Evolutionary conservation across 148 eudicot genomes (phyloP).

Genomic region (Vaccinium corymbosum): DNA sequence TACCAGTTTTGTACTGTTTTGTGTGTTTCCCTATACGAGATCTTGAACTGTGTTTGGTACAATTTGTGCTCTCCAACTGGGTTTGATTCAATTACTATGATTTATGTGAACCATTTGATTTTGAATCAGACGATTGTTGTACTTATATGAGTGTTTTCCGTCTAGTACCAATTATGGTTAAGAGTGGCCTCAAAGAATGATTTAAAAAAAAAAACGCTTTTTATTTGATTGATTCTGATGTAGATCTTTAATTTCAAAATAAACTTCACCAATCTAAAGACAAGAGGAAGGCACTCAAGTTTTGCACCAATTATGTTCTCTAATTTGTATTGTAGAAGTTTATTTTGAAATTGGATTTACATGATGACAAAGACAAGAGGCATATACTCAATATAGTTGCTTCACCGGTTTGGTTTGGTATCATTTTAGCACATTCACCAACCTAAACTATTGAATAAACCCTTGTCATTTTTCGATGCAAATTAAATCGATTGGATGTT

Average conservation of each 20-base stretch:
- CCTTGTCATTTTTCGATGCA: too few species aligned
- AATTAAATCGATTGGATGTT: too few species aligned
- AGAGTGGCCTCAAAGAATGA: background rate
- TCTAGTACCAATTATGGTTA: background rate
- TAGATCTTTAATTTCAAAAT: background rate
- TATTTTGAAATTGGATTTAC: conserved; percentile 62
- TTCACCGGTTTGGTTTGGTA: too few species aligned
- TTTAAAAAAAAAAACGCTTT: too few species aligned
- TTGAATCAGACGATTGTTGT: background rate
- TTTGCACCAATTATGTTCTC: background rate
- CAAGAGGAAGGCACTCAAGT: too few species aligned
- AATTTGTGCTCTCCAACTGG: background rate
- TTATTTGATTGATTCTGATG: background rate
- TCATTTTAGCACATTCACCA: too few species aligned
- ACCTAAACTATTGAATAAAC: too few species aligned
- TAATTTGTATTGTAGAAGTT: conserved; percentile 48
- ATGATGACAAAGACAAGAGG: conserved; percentile 66
- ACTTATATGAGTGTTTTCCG: background rate
- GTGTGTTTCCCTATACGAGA: background rate
- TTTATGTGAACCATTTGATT: conserved; percentile 3
- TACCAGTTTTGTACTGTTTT: background rate
- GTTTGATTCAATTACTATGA: background rate
- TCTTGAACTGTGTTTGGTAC: background rate
- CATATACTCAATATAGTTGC: conserved; percentile 67
- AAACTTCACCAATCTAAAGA: too few species aligned